Conservation (phyloP, 352 stramenopile species). For the Phytophthora vignae region DNA sequence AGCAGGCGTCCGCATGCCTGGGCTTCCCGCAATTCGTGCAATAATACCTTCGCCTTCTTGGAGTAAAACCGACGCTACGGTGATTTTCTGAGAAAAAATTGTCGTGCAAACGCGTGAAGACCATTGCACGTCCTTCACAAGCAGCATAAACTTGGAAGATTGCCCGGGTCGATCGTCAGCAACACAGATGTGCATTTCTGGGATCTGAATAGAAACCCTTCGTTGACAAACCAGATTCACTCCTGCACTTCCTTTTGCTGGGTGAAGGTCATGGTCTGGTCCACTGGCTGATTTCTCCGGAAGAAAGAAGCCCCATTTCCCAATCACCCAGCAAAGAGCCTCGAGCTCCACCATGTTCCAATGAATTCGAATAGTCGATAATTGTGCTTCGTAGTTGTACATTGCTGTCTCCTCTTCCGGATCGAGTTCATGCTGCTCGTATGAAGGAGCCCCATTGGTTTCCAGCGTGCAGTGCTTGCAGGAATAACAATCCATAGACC, state of each 20-base stretch:
- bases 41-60: conserved; percentile 46
- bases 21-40: conserved; percentile 47
- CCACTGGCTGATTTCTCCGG: conserved; percentile 41
- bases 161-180: conserved; percentile 34
- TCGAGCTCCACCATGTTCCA: conserved; percentile 70
- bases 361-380: conserved; percentile 61
- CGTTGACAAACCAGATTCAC: conserved; percentile 43
- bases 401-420: conserved; percentile 59
- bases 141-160: conserved; percentile 35
- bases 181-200: conserved; percentile 44
- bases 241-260: conserved; percentile 25
- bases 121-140: conserved; percentile 44
- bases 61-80: conserved; percentile 35
- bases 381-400: conserved; percentile 68
- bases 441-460: conserved; percentile 24
- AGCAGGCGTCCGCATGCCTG: conserved; percentile 48
- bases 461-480: conserved; percentile 49
- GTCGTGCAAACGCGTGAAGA: conserved; percentile 47
- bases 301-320: conserved; percentile 85
- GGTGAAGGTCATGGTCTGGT: conserved; percentile 40
- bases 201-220: conserved; percentile 38
- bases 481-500: conserved; percentile 53
- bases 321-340: conserved; percentile 66
- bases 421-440: conserved; percentile 29
- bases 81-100: conserved; percentile 39